A percentile compares a stretch with the other conserved stretches of the same genome.
Conservation (phyloP, 2,329 filamentous ascomycete species). For the Falciphora oryzae region DNA sequence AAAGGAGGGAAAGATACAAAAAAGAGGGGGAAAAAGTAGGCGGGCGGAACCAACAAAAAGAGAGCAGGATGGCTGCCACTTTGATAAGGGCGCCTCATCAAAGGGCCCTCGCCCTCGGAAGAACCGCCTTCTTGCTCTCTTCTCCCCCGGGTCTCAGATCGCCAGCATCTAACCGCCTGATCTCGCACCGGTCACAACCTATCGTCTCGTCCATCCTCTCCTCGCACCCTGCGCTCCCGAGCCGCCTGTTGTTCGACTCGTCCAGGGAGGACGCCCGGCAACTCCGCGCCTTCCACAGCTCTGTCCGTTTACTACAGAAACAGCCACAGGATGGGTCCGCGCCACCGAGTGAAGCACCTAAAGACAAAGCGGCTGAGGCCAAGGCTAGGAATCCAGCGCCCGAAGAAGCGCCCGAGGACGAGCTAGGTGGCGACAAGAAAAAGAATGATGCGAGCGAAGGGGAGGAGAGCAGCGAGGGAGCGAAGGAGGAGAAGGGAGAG, state of each 20-base stretch:
- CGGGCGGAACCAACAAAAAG: too few relatives aligned
- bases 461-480: neutral
- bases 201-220: neutral
- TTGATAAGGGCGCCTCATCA: neutral
- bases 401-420: neutral
- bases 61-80: neutral
- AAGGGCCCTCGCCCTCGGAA: neutral
- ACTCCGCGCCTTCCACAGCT: slow-evolving; percentile 6
- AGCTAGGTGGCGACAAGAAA: neutral
- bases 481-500: slow-evolving; percentile 31
- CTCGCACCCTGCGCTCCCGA: neutral
- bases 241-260: neutral
- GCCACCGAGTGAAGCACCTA: neutral
- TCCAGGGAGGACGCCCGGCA: neutral
- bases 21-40: neutral
- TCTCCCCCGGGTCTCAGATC: neutral
- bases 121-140: neutral
- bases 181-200: neutral
- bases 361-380: neutral
- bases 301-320: neutral
- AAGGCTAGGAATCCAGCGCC: neutral
- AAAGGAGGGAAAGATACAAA: too few relatives aligned
- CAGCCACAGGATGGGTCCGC: neutral
- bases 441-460: neutral
- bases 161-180: neutral